Conservation (phyloP, 2,329 filamentous ascomycete species). For the Fusarium sp. region DNA sequence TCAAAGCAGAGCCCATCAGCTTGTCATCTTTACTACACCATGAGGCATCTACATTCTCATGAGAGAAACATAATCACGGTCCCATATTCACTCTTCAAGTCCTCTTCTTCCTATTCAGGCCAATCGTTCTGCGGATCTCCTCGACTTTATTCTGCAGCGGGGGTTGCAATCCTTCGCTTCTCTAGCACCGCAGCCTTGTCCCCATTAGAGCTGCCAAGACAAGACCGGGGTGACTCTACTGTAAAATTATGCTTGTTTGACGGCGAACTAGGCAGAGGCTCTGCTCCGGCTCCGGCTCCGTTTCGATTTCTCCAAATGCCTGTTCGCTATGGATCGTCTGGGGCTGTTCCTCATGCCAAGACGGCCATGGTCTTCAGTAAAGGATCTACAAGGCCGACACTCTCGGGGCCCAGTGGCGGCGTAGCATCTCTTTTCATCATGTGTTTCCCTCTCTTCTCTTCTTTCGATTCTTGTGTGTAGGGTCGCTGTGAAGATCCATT, state of each 20-base stretch:
- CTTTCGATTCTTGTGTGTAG: neutral
- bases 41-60: neutral
- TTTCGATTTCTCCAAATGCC: neutral
- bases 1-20: neutral
- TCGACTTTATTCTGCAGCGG: neutral
- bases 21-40: neutral
- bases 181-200: conserved; percentile 4
- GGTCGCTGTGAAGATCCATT: neutral
- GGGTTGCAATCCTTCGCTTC: conserved; percentile 16
- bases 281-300: conserved; percentile 8
- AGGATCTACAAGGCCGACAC: neutral
- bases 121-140: neutral
- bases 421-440: neutral
- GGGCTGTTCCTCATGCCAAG: conserved; percentile 16
- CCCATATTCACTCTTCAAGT: neutral
- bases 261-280: conserved; percentile 1
- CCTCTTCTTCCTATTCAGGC: neutral
- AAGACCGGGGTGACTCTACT: neutral
- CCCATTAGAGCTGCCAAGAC: conserved; percentile 26
- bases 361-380: neutral
- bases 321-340: conserved; percentile 13
- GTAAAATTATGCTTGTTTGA: conserved; percentile 34
- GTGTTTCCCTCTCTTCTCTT: neutral
- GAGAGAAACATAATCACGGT: neutral
- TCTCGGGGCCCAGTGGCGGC: neutral